Evolutionary conservation across 305 asterid species (phyloP), one percentile per base, ranked within the genome.

Genomic region (Withania somnifera): DNA sequence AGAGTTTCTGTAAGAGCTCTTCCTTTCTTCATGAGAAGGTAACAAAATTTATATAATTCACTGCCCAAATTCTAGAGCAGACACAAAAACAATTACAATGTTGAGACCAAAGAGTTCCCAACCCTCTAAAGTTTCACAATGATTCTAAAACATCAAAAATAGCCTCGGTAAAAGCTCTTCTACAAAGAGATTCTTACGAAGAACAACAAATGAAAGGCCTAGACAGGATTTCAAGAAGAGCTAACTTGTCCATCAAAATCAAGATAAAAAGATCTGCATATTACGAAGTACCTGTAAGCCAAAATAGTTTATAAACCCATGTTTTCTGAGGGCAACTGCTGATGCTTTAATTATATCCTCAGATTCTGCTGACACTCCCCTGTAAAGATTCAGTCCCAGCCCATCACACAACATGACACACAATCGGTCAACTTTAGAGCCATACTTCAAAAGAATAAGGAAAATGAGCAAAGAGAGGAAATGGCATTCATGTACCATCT

Each of bases 241-340:
- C 14, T 47, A 75, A 75, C 5, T 28, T 50, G 50, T 50, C 60
- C 79, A 28, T 45, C 60, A 45, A 66, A 75, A 75, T 61, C 61
- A 75, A 50, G 80, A 28, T 50, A 50, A 75, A 5, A 50, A 28
- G 47, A 75, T 75, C 28, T 28, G 47, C 61, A 17, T 17, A 28
- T 26, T 28, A 50, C 47, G 51, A 51, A 82, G 56, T 82, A 92
- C 98, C 95, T 95, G 99, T 90, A 96, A 87, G 81, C 99, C 98
- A 82, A 96, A 96, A 88, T 94, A 96, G 88, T 96, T 96, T 83
- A 96, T 90, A 83, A 96, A 96, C 45, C 98, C 99, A 84, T 88
- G 90, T 83, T 90, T 81, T 83, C 94, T 94, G 68, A 96, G 88
- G 84, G 97, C 90, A 86, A 87, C 67, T 63, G 91, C 97, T 81